Evolutionary conservation across 1,284 basidiomycete species (phyloP), one percentile per base, ranked within the genome.

Genomic region (Xerocomus cyaneibrunnescens): DNA sequence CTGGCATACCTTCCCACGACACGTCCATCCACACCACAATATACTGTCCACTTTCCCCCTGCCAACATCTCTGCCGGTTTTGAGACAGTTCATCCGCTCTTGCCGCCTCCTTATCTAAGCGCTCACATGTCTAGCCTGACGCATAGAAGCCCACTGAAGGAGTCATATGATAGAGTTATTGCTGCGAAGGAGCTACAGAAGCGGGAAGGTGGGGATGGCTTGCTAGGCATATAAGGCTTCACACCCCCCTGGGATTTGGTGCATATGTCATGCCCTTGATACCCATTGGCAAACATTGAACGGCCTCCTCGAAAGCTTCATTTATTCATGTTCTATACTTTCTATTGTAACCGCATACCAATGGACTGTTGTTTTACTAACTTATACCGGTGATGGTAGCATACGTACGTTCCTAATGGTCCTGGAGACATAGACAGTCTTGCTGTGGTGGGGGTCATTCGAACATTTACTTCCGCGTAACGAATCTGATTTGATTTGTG

Each of bases 71-170:
- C 77, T 43, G 68, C 71, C 19, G 73, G 78, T 48, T 67, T 80
- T 22, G 84, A 87, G 61, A 71, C 68, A 25, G 77, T 84, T 9
- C 87, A 89, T 60, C 79, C 84, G 2, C 71, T 88, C 19, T 71
- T 89, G 13, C 87, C 87, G 0, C 76, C 79, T 9, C 86, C 86
- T 38, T 88, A 87, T 63, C 66, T 86, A 54, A 78, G 74, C 56
- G 78, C 83, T 48, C 87, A 90, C 56, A 72, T 87, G 63, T 85
- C 84, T 19, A 77, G 86, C 45, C 71, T 87, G 27, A 72, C 76
- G 23, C 76, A 81, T 65, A 76, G 83, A 44, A 81, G 78, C 48
- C 85, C 87, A 19, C 72, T 89, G 45, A 74, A 78, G 59, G 87
- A 88, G 63, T 81, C 84, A 22, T 84, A 83, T 61, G 85, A 87